These are phyloP conservation scores for Eudorina sp. DNA, from an alignment of 139 green algal species.

Conservation along the genomic window DNA sequence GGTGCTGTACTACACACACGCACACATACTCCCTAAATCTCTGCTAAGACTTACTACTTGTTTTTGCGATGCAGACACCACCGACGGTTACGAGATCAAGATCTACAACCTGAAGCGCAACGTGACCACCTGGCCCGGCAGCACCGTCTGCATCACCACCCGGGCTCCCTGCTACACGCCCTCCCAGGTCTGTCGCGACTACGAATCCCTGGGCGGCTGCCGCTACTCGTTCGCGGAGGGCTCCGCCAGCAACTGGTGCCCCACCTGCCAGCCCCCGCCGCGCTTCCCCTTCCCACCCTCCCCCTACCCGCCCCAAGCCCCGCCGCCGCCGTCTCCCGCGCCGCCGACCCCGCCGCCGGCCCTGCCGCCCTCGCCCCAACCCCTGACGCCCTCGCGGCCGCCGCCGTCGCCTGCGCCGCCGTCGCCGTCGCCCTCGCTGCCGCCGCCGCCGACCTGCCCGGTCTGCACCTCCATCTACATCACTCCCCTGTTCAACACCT, in stretches of 20 bases:
- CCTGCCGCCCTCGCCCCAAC: not conserved
- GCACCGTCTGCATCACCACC: not conserved
- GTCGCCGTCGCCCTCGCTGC: not conserved
- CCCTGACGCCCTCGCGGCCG: not conserved
- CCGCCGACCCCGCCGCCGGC: not conserved
- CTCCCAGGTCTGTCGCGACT: not conserved
- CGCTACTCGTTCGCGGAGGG: not conserved
- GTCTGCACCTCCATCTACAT: not conserved
- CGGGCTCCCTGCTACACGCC: not conserved
- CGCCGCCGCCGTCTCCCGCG: not conserved
- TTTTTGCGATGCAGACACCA: not conserved
- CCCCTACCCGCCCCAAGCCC: not conserved
- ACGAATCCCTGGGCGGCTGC: not conserved
- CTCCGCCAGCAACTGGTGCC: not conserved
- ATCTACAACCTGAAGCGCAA: slow-evolving; percentile 9
- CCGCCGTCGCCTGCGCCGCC: not conserved
- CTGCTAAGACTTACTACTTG: not conserved
- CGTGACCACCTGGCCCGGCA: not conserved
- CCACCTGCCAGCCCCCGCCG: not conserved
- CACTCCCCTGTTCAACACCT: not conserved
- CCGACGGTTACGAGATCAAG: slow-evolving; percentile 1
- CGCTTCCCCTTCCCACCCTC: not conserved
- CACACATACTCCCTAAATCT: too few species aligned
- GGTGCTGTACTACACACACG: too few species aligned
- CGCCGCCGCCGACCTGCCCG: not conserved